Conservation (phyloP, 768 basidiomycete species). For the Mycena capillaripes region DNA sequence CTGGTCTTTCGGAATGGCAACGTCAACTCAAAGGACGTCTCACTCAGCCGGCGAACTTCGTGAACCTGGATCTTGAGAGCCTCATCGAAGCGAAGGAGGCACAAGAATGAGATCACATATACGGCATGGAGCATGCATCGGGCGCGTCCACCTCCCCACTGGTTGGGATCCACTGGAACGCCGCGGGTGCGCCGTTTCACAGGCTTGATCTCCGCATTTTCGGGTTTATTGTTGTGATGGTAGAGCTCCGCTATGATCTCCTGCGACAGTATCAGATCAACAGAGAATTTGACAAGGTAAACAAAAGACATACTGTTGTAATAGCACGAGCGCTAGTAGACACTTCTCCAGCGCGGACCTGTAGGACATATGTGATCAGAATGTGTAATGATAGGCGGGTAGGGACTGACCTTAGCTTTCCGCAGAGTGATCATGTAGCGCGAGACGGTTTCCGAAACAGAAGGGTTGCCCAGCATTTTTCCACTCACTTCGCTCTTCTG, state of each 20-base stretch:
- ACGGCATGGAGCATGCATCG: conserved; percentile 46
- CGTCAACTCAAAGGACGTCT: conserved; percentile 32
- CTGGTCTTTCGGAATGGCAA: conserved; percentile 46
- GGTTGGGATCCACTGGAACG: conserved; percentile 25
- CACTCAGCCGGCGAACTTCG: conserved; percentile 36
- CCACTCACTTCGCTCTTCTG: conserved; percentile 41
- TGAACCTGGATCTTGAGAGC: conserved; percentile 49
- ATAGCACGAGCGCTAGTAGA: conserved; percentile 45
- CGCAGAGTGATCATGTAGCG: conserved; percentile 45
- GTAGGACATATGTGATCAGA: not conserved
- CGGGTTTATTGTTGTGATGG: conserved; percentile 40
- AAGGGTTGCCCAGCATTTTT: conserved; percentile 46
- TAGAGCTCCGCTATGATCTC: conserved; percentile 42
- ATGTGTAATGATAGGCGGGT: not conserved
- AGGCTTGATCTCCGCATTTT: conserved; percentile 38
- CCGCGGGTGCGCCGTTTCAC: conserved; percentile 31
- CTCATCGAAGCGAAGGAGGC: conserved; percentile 50
- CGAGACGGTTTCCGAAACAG: conserved; percentile 42
- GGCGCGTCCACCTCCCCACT: conserved; percentile 48
- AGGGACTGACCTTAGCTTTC: conserved; percentile 38
- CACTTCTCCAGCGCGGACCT: conserved; percentile 40
- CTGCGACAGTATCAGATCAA: conserved; percentile 26
- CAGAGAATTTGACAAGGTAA: not conserved
- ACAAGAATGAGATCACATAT: conserved; percentile 51
- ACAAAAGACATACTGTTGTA: conserved; percentile 36